Evolutionary conservation across 2,329 filamentous ascomycete species (phyloP), one percentile per base, ranked within the genome.

Genomic region (Talaromyces sp.): DNA sequence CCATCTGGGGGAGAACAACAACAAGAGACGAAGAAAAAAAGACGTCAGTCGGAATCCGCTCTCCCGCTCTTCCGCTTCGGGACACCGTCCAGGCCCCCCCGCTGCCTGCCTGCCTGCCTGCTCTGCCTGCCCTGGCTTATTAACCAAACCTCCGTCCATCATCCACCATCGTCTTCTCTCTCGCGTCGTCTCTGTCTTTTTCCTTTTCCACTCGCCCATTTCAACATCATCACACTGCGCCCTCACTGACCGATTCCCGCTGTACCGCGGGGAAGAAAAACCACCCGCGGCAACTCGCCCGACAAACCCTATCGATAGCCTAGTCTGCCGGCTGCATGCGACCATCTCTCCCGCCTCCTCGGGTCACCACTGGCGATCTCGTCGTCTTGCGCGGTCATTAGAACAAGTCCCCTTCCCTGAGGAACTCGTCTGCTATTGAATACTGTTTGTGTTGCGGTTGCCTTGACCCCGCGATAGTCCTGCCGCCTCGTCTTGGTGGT

Each of bases 61-160:
- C 35, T 43, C 14, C 19, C 31, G 58, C 41, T 24, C 26, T 60
- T 35, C 59, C 59, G 32, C 51, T 57, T 60, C 56, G 48, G 51
- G 59, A 60, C 59, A 60, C 59, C 59, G 59, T 60, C 29, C 41
- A 46, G 19, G 43, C 35, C 9, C 32, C 29, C 53, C 53, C 27
- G 5, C 46, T 29, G 24, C 24, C 24, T n/a, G 24, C 48, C 14
- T 14, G 12, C 48, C 21, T n/a, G n/a, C n/a, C n/a, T n/a, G n/a
- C n/a, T n/a, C n/a, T n/a, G n/a, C n/a, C n/a, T n/a, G n/a, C n/a
- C n/a, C n/a, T 29, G 27, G 48, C 48, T 46, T 46, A 46, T 46
- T 46, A 46, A 46, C 7, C 41, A 46, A 46, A 46, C 21, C 21
- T n/a, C 12, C 48, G 7, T 17, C 21, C 19, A 51, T 43, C 54